Conservation (phyloP, 768 basidiomycete genomes). For the Dentipellis sp. region DNA sequence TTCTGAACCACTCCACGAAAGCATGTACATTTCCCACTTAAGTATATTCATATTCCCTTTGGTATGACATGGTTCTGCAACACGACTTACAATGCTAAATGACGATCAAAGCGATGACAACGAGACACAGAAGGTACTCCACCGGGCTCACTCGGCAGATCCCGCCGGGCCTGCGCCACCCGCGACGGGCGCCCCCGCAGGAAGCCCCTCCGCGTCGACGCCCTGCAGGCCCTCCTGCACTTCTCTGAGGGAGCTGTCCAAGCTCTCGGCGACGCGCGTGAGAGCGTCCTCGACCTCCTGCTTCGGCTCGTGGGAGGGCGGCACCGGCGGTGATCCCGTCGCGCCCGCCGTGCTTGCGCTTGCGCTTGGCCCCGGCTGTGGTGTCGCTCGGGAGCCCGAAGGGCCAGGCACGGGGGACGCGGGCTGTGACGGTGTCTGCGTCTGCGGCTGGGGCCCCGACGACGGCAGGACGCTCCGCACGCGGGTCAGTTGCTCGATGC, state of each 20-base stretch:
- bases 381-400: neutral
- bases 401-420: neutral
- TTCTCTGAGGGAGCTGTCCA: neutral
- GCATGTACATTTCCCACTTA: no score
- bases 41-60: no score
- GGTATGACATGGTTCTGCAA: no score
- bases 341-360: neutral
- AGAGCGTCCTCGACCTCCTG: neutral
- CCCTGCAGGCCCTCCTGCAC: neutral
- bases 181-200: no score
- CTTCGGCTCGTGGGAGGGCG: neutral
- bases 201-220: neutral
- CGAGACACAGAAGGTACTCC: no score
- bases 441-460: neutral
- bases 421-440: no score
- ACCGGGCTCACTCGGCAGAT: no score
- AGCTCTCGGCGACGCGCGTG: neutral
- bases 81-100: no score
- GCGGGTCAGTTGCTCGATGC: conserved; percentile 72
- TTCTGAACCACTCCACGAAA: no score
- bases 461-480: conserved; percentile 55
- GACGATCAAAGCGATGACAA: no score
- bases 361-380: neutral
- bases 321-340: neutral
- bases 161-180: no score